Conservation (phyloP, 768 basidiomycete genomes). For the Pseudohyphozyma bogoriensis region DNA sequence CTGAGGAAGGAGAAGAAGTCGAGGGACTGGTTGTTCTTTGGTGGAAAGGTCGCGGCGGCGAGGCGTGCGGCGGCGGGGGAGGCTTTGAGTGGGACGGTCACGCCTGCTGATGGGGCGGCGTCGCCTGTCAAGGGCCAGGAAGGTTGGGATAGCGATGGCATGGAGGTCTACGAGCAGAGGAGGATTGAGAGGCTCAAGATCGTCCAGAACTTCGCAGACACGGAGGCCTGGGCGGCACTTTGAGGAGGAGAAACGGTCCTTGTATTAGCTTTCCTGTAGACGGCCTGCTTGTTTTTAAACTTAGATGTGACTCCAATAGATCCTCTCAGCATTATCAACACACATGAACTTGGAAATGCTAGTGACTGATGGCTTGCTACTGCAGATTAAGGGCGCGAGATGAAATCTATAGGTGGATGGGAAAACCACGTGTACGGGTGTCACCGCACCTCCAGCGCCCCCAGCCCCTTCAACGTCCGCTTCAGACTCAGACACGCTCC, state of each 20-base stretch:
- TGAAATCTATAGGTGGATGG: too few species aligned
- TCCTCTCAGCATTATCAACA: too few species aligned
- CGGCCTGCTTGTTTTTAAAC: too few species aligned
- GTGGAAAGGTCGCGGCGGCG: conserved; percentile 15
- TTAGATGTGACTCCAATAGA: too few species aligned
- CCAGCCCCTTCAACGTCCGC: conserved; percentile 61
- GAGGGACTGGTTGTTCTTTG: conserved; percentile 18
- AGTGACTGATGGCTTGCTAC: too few species aligned
- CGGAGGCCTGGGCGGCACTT: conserved; percentile 1
- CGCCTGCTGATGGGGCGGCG: too few species aligned
- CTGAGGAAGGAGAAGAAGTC: conserved; percentile 6
- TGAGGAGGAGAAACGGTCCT: too few species aligned
- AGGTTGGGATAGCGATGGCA: conserved; percentile 20
- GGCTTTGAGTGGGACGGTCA: neutral
- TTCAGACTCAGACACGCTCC: conserved; percentile 65
- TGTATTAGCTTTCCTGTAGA: too few species aligned
- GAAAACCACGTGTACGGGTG: too few species aligned
- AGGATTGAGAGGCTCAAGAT: conserved; percentile 5
- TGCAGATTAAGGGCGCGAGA: too few species aligned
- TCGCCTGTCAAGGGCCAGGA: too few species aligned
- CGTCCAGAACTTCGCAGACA: conserved; percentile 7
- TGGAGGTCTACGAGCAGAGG: conserved; percentile 37
- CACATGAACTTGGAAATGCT: too few species aligned
- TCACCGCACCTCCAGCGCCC: conserved; percentile 35
- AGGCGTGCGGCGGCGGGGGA: conserved; percentile 19